Percentiles rank a stretch among this genome's conserved stretches.
Conservation (phyloP, 2,329 filamentous ascomycete genomes). For the Phyllosticta ampelicida region DNA sequence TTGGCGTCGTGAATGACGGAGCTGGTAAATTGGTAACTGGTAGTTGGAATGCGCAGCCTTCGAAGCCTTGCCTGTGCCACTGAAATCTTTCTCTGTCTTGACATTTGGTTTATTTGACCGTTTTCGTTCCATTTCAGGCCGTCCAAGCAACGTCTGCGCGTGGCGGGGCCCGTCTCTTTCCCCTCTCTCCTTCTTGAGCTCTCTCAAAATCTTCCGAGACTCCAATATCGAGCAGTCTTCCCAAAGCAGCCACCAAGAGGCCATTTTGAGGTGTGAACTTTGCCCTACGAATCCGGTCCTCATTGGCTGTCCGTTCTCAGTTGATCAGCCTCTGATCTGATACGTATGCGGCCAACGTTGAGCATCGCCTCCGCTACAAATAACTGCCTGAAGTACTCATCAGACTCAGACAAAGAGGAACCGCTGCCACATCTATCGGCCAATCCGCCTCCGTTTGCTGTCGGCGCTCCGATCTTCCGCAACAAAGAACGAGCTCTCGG, state of each 20-base stretch:
- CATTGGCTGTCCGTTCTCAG: slow-evolving; percentile 31
- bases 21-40: slow-evolving; percentile 11
- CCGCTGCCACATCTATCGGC: slow-evolving; percentile 15
- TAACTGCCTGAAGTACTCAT: slow-evolving; percentile 23
- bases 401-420: slow-evolving; percentile 25
- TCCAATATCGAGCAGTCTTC: slow-evolving; percentile 11
- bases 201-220: slow-evolving; percentile 9
- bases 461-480: slow-evolving; percentile 16
- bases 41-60: slow-evolving; percentile 9
- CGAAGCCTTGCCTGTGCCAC: slow-evolving; percentile 10
- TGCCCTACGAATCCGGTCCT: slow-evolving; percentile 26
- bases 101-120: slow-evolving; percentile 7
- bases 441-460: slow-evolving; percentile 22
- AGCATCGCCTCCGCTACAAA: slow-evolving; percentile 28
- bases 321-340: slow-evolving; percentile 20
- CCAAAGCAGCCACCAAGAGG: slow-evolving; percentile 25
- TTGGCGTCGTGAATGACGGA: slow-evolving; percentile 7
- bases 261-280: slow-evolving; percentile 23
- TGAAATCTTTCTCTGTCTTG: slow-evolving; percentile 1
- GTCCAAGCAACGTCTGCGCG: slow-evolving; percentile 11
- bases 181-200: slow-evolving; percentile 3
- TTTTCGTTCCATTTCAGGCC: slow-evolving; percentile 11
- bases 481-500: slow-evolving; percentile 24
- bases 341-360: slow-evolving; percentile 26
- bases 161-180: slow-evolving; percentile 5